phyloP scores from a whole-genome alignment of 495 filamentous ascomycete genomes.

The Penicillium dipodomyicola region DNA sequence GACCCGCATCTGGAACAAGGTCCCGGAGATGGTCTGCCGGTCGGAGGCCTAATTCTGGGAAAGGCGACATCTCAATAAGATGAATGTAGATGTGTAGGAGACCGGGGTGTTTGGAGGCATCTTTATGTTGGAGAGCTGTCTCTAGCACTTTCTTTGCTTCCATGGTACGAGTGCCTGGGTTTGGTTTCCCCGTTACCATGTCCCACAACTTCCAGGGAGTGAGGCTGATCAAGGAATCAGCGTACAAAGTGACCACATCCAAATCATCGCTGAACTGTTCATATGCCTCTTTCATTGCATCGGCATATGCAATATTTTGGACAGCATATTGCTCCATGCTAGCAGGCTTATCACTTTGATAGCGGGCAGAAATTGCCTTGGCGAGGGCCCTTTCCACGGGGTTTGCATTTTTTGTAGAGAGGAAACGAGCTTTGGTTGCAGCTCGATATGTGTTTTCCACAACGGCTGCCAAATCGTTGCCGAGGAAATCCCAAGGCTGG shows the following conservation, averaged over 20 bases:
- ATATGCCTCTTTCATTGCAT: constrained; percentile 58
- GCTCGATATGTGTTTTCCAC: constrained; percentile 45
- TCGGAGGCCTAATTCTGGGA: constrained; percentile 53
- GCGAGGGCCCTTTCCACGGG: constrained; percentile 56
- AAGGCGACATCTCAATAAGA: constrained; percentile 64
- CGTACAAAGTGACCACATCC: constrained; percentile 58
- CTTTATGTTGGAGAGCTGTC: constrained; percentile 35
- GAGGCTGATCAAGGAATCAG: constrained; percentile 63
- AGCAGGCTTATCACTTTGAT: constrained; percentile 40
- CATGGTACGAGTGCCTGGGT: constrained; percentile 50
- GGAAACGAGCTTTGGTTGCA: constrained; percentile 36
- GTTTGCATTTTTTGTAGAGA: constrained; percentile 21
- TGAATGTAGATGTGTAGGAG: constrained; percentile 67
- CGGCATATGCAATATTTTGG: constrained; percentile 55
- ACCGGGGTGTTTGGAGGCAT: constrained; percentile 52
- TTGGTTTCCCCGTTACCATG: constrained; percentile 55
- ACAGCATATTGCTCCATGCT: constrained; percentile 38
- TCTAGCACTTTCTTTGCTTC: constrained; percentile 60
- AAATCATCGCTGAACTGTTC: constrained; percentile 49
- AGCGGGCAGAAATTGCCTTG: constrained; percentile 53
- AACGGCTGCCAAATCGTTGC: constrained; percentile 42
- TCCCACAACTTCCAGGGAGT: constrained; percentile 67
- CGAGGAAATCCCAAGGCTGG: constrained; percentile 66
- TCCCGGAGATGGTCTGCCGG: constrained; percentile 57
- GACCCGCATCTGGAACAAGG: constrained; percentile 61